Conservation (phyloP, 805 yeast species). For the Kodamaea sagamina region DNA sequence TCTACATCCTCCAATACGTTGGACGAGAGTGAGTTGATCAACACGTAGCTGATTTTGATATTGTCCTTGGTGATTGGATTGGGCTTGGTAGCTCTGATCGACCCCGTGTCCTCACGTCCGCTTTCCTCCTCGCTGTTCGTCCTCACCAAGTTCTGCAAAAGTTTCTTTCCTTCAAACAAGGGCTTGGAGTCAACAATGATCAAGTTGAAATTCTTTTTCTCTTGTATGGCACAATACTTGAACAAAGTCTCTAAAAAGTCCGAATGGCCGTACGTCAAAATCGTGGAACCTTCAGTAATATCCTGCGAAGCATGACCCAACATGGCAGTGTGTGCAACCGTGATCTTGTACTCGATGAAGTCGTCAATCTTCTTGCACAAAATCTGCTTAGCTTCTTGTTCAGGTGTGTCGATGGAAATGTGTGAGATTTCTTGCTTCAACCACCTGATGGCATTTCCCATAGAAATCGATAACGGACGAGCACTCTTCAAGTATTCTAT, state of each 20-base stretch:
- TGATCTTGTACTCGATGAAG: constrained; percentile 82
- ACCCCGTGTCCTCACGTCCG: constrained; percentile 13
- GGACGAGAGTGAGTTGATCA: constrained; percentile 72
- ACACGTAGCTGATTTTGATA: constrained; percentile 73
- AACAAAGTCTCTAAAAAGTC: constrained; percentile 78
- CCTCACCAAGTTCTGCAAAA: constrained; percentile 64
- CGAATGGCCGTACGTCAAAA: constrained; percentile 87
- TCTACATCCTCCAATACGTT: constrained; percentile 85
- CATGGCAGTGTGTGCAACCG: constrained; percentile 79
- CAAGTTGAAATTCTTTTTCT: constrained; percentile 69
- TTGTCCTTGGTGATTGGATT: constrained; percentile 48
- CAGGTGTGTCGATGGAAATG: constrained; percentile 71
- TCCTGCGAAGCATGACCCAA: constrained; percentile 78
- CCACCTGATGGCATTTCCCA: constrained; percentile 99
- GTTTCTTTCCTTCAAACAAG: constrained; percentile 83
- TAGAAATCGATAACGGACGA: constrained; percentile 85
- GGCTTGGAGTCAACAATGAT: constrained; percentile 93
- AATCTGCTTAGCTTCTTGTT: constrained; percentile 63
- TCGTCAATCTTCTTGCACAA: constrained; percentile 71
- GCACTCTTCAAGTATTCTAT: constrained; percentile 90
- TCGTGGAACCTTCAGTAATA: constrained; percentile 72
- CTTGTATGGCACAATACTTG: constrained; percentile 60
- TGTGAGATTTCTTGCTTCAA: constrained; percentile 88
- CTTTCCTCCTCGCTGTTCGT: constrained; percentile 27
- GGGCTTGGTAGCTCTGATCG: constrained; percentile 14